Conservation (phyloP, 2,329 filamentous ascomycete species). For the Ceratocystis variospora region DNA sequence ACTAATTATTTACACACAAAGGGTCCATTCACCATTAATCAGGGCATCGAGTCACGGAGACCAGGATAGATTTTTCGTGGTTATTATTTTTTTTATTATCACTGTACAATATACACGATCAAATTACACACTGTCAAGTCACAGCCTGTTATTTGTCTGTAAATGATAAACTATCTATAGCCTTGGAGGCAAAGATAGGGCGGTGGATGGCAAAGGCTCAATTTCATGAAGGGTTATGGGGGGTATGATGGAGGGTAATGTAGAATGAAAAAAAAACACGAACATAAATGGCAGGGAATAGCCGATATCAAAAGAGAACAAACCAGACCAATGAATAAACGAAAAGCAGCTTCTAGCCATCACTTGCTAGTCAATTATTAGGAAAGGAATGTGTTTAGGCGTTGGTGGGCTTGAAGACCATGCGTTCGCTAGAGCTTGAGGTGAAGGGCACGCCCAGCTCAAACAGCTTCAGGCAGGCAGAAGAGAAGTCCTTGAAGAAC, state of each 20-base stretch:
- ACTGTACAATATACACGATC: neutral
- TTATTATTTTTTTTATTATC: neutral
- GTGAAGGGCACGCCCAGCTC: conserved; percentile 88
- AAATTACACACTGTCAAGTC: neutral
- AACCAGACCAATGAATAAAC: neutral
- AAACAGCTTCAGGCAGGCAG: conserved; percentile 67
- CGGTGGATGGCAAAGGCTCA: neutral
- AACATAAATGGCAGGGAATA: neutral
- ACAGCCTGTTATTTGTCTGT: neutral
- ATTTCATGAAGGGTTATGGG: neutral
- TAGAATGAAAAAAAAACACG: neutral
- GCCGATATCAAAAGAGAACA: neutral
- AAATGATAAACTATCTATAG: neutral
- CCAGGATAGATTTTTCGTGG: neutral
- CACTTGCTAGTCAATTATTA: neutral
- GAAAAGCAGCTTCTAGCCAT: neutral
- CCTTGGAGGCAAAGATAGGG: neutral
- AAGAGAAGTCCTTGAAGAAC: conserved; percentile 89
- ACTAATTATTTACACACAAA: too few species aligned
- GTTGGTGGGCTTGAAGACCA: conserved; percentile 47
- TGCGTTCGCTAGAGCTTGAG: conserved; percentile 40
- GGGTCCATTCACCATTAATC: too few species aligned
- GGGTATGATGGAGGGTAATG: neutral
- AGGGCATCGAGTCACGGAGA: too few species aligned
- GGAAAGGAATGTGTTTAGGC: conserved; percentile 12